phyloP scores from a whole-genome alignment of 1,284 basidiomycete genomes.

The Lentinus polychrous region DNA sequence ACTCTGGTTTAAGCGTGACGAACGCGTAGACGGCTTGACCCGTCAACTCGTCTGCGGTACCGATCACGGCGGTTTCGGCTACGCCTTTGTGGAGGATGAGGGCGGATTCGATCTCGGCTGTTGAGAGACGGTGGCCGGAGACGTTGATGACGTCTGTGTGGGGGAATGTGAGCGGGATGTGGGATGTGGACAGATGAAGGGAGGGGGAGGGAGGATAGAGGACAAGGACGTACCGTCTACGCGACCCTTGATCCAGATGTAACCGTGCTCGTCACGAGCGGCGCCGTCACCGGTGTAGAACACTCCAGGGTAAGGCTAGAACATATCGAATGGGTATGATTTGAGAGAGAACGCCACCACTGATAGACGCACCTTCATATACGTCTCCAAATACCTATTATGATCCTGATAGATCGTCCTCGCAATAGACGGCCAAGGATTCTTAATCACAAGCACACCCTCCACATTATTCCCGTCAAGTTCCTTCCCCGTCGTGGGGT shows the following conservation, averaged over 20 bases:
- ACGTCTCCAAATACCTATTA: conserved; percentile 77
- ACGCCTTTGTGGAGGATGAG: conserved; percentile 92
- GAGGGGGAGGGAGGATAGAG: neutral
- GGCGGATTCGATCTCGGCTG: conserved; percentile 96
- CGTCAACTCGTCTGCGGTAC: conserved; percentile 82
- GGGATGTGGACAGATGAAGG: neutral
- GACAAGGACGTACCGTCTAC: conserved; percentile 83
- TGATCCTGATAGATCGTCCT: conserved; percentile 92
- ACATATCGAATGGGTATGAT: conserved; percentile 1
- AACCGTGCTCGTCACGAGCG: conserved; percentile 90
- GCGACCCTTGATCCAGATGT: conserved; percentile 98
- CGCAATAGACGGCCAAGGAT: conserved; percentile 96
- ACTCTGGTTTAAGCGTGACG: conserved; percentile 74
- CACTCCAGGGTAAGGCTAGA: conserved; percentile 71
- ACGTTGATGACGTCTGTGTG: conserved; percentile 81
- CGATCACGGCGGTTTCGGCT: conserved; percentile 88
- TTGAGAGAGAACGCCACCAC: neutral
- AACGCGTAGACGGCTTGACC: conserved; percentile 86
- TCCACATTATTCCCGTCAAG: conserved; percentile 82
- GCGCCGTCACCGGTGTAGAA: conserved; percentile 99
- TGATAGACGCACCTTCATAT: conserved; percentile 59
- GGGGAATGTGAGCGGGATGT: neutral
- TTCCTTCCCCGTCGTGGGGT: conserved; percentile 73
- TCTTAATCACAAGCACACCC: conserved; percentile 84
- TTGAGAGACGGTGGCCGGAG: conserved; percentile 94